Evolutionary conservation across 257 asterid species (phyloP).

Genomic region (Eucommia ulmoides): DNA sequence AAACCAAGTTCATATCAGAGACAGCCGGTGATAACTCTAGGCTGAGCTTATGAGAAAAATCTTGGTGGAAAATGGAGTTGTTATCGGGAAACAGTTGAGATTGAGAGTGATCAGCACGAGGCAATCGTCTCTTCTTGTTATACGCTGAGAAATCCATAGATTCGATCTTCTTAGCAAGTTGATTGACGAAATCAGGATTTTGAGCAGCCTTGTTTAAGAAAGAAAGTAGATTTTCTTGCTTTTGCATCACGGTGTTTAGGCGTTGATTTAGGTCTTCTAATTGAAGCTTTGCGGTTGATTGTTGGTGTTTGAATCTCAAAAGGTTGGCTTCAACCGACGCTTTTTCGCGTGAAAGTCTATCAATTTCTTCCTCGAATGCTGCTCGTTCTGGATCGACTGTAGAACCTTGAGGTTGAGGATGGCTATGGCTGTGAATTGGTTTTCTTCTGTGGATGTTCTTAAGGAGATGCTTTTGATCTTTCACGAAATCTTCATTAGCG

Average conservation of each 20-base stretch:
- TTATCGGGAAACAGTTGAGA: constrained; percentile 35
- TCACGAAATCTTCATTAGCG: constrained; percentile 76
- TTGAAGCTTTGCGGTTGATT: constrained; percentile 50
- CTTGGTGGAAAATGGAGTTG: constrained; percentile 33
- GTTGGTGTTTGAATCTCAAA: constrained; percentile 38
- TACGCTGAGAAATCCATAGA: constrained; percentile 68
- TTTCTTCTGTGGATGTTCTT: constrained; percentile 84
- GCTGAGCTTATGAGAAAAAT: constrained; percentile 57
- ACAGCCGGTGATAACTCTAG: constrained; percentile 68
- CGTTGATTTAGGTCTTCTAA: constrained; percentile 47
- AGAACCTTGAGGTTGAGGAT: constrained; percentile 75
- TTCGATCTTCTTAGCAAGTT: constrained; percentile 63
- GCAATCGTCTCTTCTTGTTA: constrained; percentile 79
- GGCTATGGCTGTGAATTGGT: constrained; percentile 96
- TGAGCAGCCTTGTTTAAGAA: constrained; percentile 49
- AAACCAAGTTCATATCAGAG: constrained; percentile 56
- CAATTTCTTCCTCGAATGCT: constrained; percentile 78
- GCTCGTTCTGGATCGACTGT: constrained; percentile 65
- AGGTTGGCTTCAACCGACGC: constrained; percentile 44
- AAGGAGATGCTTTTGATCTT: constrained; percentile 83
- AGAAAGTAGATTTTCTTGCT: constrained; percentile 53
- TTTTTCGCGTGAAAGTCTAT: constrained; percentile 68
- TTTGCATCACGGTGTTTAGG: constrained; percentile 45
- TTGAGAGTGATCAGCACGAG: constrained; percentile 36
- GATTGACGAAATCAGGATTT: constrained; percentile 57